These are phyloP conservation scores for Monosporascus sp. DNA, from an alignment of 2,329 filamentous ascomycete species.

Conservation along the genomic window DNA sequence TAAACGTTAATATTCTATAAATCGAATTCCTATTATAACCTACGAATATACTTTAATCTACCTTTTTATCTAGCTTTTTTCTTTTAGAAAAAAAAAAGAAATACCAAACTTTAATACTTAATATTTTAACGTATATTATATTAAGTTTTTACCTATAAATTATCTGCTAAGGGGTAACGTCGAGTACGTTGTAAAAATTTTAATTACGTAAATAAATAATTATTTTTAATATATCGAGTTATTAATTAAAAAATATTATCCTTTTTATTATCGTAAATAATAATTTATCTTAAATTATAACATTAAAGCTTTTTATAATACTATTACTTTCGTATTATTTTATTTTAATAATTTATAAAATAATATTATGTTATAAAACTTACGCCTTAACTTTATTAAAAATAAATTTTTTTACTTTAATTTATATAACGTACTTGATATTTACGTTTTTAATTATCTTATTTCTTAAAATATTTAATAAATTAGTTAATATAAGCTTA, in stretches of 20 bases:
- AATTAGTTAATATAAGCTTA: not conserved
- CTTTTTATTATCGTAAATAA: not conserved
- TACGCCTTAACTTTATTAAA: not conserved
- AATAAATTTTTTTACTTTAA: not conserved
- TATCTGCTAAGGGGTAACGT: not conserved
- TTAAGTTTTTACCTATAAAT: not conserved
- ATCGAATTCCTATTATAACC: not conserved
- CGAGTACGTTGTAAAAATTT: not conserved
- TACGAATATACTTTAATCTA: not conserved
- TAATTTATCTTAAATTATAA: not conserved
- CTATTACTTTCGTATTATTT: not conserved
- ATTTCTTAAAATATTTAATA: not conserved
- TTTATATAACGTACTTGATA: not conserved
- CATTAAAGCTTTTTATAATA: not conserved
- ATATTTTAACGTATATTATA: too few relatives aligned
- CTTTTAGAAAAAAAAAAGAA: too few relatives aligned
- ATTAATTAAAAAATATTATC: not conserved
- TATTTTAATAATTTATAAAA: not conserved
- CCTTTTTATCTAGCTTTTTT: not conserved
- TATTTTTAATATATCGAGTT: not conserved
- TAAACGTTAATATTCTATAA: not conserved
- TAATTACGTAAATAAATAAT: not conserved
- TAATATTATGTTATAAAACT: not conserved
- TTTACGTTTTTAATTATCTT: not conserved
- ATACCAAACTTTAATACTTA: not conserved